Percentiles rank a stretch among this genome's conserved stretches.
Evolutionary conservation across 2,329 filamentous ascomycete species (phyloP).

Genomic region (Botrytis deweyae): DNA sequence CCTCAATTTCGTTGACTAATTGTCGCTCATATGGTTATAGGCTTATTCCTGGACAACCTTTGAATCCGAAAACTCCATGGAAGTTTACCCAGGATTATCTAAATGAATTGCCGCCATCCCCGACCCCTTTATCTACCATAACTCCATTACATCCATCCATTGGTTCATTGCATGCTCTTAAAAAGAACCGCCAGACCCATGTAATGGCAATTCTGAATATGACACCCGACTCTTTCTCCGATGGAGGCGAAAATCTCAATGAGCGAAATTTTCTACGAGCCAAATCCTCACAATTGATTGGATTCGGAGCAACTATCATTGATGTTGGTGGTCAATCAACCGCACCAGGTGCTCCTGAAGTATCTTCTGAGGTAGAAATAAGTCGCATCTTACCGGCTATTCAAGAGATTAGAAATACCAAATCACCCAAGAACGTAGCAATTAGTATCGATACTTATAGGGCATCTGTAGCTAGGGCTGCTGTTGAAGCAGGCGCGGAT

Average conservation of each 20-base stretch:
- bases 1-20: not conserved
- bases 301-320: conserved; percentile 71
- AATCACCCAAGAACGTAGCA: conserved; percentile 61
- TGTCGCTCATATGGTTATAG: conserved; percentile 40
- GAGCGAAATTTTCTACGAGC: conserved; percentile 37
- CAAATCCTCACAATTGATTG: conserved; percentile 47
- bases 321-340: conserved; percentile 95
- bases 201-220: conserved; percentile 95
- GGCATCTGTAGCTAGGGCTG: conserved; percentile 74
- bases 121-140: conserved; percentile 56
- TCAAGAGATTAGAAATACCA: conserved; percentile 64
- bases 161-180: conserved; percentile 58
- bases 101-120: conserved; percentile 53
- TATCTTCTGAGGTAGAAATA: conserved; percentile 72
- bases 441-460: conserved; percentile 94
- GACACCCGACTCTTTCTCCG: conserved; percentile 95
- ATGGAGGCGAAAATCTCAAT: conserved; percentile 64
- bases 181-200: conserved; percentile 58
- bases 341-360: conserved; percentile 68
- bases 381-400: conserved; percentile 79
- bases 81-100: conserved; percentile 61
- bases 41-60: conserved; percentile 54
- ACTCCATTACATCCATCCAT: conserved; percentile 53
- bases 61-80: conserved; percentile 57
- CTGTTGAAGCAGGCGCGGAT: conserved; percentile 76